Percentiles rank a stretch among this genome's conserved stretches.
phyloP scores from a whole-genome alignment of 331 rosid species.

The Quercus lobata region DNA sequence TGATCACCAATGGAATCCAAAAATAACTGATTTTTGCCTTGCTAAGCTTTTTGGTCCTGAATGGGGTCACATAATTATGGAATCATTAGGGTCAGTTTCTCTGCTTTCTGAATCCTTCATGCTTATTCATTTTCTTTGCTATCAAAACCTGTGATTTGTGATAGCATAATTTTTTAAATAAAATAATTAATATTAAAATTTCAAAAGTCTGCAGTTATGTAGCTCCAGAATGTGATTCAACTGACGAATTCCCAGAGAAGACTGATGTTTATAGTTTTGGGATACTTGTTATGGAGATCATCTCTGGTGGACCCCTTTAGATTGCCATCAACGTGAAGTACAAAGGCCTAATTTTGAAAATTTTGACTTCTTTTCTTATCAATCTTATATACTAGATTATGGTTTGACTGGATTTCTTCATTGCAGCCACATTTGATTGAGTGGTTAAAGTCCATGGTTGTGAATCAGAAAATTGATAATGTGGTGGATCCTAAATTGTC shows the following conservation, averaged over 20 bases:
- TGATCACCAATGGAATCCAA: constrained; percentile 57
- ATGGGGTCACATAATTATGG: constrained; percentile 26
- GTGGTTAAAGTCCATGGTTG: constrained; percentile 53
- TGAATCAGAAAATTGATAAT: constrained; percentile 14
- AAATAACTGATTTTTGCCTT: constrained; percentile 53
- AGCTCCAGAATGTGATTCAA: constrained; percentile 27
- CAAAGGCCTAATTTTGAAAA: not conserved
- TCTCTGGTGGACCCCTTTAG: constrained; percentile 42
- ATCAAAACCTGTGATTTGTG: not conserved
- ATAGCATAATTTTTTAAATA: not conserved
- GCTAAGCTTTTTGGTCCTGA: constrained; percentile 34
- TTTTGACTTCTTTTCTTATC: not conserved
- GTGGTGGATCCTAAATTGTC: constrained; percentile 46
- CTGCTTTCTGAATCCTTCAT: not conserved
- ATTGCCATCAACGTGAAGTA: constrained; percentile 40
- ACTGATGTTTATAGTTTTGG: constrained; percentile 65
- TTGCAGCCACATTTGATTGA: constrained; percentile 43
- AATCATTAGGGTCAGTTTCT: constrained; percentile 42
- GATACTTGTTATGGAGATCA: constrained; percentile 59
- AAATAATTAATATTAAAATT: not conserved
- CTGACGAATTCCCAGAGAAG: constrained; percentile 23
- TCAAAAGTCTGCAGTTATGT: constrained; percentile 27
- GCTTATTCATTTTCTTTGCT: not conserved
- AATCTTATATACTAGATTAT: not conserved
- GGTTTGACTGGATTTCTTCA: not conserved